Conservation (phyloP, 2,329 filamentous ascomycete species). For the Colletotrichum falcatum region DNA sequence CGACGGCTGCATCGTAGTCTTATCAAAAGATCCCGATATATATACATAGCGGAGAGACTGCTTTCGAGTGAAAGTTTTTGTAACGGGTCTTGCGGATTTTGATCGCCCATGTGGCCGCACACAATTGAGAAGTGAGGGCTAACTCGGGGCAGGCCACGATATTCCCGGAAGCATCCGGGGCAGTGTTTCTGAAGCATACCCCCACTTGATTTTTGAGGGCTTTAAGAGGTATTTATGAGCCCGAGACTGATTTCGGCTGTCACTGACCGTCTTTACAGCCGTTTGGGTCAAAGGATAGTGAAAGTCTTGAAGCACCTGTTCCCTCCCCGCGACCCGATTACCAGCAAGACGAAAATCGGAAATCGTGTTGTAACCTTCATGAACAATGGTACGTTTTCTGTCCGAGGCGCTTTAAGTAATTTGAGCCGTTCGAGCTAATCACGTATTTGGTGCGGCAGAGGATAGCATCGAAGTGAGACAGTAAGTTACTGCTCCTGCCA, state of each 20-base stretch:
- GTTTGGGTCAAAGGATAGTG: conserved; percentile 83
- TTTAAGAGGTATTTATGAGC: conserved; percentile 65
- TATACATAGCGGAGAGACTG: neutral
- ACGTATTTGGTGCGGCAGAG: conserved; percentile 62
- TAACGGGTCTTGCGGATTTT: neutral
- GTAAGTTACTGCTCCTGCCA: conserved; percentile 19
- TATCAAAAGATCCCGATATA: neutral
- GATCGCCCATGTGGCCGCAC: neutral
- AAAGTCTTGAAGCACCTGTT: conserved; percentile 96
- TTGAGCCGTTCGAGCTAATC: conserved; percentile 63
- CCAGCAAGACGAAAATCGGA: conserved; percentile 79
- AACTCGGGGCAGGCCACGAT: conserved; percentile 72
- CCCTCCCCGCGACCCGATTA: conserved; percentile 84
- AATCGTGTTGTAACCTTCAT: conserved; percentile 88
- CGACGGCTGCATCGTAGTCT: no score
- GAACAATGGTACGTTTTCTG: conserved; percentile 9
- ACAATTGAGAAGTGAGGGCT: neutral
- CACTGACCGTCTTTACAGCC: conserved; percentile 58
- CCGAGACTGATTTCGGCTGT: neutral
- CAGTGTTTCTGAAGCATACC: conserved; percentile 92
- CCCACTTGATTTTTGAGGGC: conserved; percentile 94
- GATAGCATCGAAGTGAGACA: conserved; percentile 90
- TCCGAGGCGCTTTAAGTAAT: neutral
- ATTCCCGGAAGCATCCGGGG: conserved; percentile 89
- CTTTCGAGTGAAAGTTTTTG: neutral